A percentile compares a stretch with the other conserved stretches of the same genome.
These are phyloP conservation scores for Dimocarpus longan DNA, from an alignment of 345 rosid genomes.

Conservation along the genomic window DNA sequence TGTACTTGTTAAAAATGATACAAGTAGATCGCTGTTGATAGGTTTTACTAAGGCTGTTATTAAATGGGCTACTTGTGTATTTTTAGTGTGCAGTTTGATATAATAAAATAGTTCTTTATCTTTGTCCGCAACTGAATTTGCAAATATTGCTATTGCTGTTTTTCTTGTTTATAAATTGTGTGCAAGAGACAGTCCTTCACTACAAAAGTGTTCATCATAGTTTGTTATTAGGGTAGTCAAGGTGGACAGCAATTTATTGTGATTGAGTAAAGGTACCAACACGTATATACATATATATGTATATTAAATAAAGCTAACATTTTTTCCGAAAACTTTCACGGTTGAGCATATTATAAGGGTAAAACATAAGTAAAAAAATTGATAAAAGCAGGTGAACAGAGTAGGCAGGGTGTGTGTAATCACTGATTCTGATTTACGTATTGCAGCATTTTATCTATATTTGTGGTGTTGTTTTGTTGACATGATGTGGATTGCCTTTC, in stretches of 20 bases:
- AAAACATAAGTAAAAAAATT: neutral
- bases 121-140: neutral
- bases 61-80: too few relatives aligned
- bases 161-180: neutral
- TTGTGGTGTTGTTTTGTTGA: neutral
- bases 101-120: too few relatives aligned
- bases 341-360: neutral
- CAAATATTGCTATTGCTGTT: neutral
- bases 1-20: neutral
- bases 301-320: neutral
- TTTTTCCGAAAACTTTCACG: neutral
- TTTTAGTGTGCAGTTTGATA: too few relatives aligned
- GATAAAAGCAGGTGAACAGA: neutral
- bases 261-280: neutral
- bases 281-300: neutral
- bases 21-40: neutral
- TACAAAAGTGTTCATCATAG: neutral
- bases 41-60: neutral
- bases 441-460: neutral
- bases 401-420: neutral
- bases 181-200: neutral
- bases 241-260: neutral
- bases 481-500: neutral
- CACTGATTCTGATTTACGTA: neutral
- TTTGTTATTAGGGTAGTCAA: neutral